These are phyloP conservation scores for Leccinum ochraceum DNA, from an alignment of 768 basidiomycete genomes.

Conservation along the genomic window DNA sequence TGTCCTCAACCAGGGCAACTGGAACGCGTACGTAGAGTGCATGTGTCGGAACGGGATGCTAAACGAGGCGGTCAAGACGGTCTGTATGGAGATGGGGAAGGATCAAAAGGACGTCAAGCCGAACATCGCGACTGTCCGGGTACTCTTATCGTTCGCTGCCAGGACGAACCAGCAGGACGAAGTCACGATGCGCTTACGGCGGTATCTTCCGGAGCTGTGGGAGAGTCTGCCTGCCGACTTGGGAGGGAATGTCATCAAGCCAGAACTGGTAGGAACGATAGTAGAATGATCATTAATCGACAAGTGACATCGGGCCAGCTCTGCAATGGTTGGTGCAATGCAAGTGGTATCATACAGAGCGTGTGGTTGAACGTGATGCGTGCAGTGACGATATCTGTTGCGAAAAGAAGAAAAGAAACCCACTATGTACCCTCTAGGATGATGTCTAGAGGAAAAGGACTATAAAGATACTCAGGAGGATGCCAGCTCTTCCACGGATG, in stretches of 20 bases:
- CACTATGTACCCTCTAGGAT: constrained; percentile 33
- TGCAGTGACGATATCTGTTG: constrained; percentile 44
- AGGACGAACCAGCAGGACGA: constrained; percentile 43
- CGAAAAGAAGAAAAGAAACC: constrained; percentile 45
- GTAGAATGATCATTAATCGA: constrained; percentile 16
- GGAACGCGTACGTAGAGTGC: constrained; percentile 85
- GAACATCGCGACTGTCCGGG: constrained; percentile 47
- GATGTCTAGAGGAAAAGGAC: constrained; percentile 16
- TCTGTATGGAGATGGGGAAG: constrained; percentile 62
- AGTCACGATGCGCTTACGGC: constrained; percentile 45
- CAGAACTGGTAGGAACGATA: constrained; percentile 10
- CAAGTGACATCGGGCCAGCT: constrained; percentile 16
- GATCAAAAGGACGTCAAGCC: constrained; percentile 45
- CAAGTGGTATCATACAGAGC: constrained; percentile 37
- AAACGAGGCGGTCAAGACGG: constrained; percentile 64
- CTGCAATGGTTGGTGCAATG: constrained; percentile 22
- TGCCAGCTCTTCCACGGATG: too few species aligned
- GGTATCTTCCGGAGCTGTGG: constrained; percentile 42
- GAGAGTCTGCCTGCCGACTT: constrained; percentile 25
- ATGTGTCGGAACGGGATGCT: constrained; percentile 71
- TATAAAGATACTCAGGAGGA: too few species aligned
- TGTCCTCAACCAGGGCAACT: constrained; percentile 62
- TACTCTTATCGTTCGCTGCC: constrained; percentile 59
- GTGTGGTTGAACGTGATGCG: constrained; percentile 68
- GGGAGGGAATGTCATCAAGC: constrained; percentile 23